Conservation (phyloP, 495 filamentous ascomycete species). For the Xylaria castorea region DNA sequence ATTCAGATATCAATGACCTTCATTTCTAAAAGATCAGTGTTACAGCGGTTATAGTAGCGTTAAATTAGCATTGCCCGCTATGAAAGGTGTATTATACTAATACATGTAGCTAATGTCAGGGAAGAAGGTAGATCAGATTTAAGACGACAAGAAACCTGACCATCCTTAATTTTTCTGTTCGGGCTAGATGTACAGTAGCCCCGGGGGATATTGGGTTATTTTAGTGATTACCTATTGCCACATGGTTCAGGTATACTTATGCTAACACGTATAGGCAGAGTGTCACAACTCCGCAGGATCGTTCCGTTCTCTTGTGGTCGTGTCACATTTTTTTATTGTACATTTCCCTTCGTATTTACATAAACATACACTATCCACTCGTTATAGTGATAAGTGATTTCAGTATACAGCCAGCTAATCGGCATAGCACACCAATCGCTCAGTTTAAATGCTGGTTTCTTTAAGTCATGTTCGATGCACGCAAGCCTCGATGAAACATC, state of each 20-base stretch:
- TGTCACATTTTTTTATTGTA: slow-evolving; percentile 29
- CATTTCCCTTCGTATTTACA: slow-evolving; percentile 31
- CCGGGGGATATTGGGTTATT: not conserved
- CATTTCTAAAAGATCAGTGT: not conserved
- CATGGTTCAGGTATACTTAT: not conserved
- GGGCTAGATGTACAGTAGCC: not conserved
- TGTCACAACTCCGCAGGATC: not conserved
- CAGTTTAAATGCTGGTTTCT: not conserved
- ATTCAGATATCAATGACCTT: not conserved
- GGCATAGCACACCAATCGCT: not conserved
- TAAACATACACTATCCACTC: slow-evolving; percentile 14
- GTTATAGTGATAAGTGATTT: slow-evolving; percentile 16
- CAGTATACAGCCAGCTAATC: slow-evolving; percentile 9
- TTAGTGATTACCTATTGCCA: not conserved
- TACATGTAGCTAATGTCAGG: not conserved
- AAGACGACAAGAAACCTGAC: not conserved
- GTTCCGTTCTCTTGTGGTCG: not conserved
- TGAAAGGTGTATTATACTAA: not conserved
- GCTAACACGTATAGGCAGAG: not conserved
- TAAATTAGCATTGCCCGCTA: not conserved
- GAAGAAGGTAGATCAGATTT: not conserved
- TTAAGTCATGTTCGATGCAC: not conserved
- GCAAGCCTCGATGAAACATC: not conserved
- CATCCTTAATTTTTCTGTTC: not conserved
- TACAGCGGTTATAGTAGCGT: not conserved